A percentile compares a stretch with the other conserved stretches of the same genome.
Evolutionary conservation across 1,139 yeast species (phyloP).

Genomic region (Saccharomyces pastorianus): DNA sequence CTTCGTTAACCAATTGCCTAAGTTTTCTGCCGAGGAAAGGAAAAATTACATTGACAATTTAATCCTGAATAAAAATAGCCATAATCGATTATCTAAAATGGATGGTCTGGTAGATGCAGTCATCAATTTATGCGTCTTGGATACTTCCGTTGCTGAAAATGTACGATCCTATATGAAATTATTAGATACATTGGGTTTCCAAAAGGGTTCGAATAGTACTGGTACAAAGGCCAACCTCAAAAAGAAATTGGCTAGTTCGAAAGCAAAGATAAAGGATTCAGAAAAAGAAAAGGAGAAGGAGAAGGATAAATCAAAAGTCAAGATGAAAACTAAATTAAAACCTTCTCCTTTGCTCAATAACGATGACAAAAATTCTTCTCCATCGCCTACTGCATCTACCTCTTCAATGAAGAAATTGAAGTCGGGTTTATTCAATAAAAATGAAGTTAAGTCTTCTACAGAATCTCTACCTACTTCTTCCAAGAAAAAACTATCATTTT

Average conservation of each 20-base stretch:
- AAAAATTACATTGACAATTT: slow-evolving; percentile 19
- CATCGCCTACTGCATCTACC: neutral
- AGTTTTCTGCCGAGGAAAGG: slow-evolving; percentile 21
- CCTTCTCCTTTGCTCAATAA: neutral
- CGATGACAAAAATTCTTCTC: neutral
- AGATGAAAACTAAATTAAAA: neutral
- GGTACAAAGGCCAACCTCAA: slow-evolving; percentile 4
- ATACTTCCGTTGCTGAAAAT: slow-evolving; percentile 22
- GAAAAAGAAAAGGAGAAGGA: neutral
- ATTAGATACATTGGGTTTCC: slow-evolving; percentile 10
- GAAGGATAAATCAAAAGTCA: neutral
- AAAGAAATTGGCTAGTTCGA: slow-evolving; percentile 1
- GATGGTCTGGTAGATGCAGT: slow-evolving; percentile 15
- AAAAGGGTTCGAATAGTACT: slow-evolving; percentile 1
- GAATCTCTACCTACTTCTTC: slow-evolving; percentile 6
- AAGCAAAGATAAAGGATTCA: neutral
- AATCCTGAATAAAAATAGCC: slow-evolving; percentile 7
- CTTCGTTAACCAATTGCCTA: slow-evolving; percentile 10
- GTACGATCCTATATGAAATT: slow-evolving; percentile 14
- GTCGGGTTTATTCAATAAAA: neutral
- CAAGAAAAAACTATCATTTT: slow-evolving; percentile 31
- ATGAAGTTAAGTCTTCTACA: neutral
- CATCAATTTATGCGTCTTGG: slow-evolving; percentile 22
- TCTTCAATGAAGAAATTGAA: neutral
- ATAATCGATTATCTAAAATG: slow-evolving; percentile 9